Percentiles rank a stretch among this genome's conserved stretches.
Conservation (phyloP, 306 rosid genomes). For the Trifolium fragiferum region DNA sequence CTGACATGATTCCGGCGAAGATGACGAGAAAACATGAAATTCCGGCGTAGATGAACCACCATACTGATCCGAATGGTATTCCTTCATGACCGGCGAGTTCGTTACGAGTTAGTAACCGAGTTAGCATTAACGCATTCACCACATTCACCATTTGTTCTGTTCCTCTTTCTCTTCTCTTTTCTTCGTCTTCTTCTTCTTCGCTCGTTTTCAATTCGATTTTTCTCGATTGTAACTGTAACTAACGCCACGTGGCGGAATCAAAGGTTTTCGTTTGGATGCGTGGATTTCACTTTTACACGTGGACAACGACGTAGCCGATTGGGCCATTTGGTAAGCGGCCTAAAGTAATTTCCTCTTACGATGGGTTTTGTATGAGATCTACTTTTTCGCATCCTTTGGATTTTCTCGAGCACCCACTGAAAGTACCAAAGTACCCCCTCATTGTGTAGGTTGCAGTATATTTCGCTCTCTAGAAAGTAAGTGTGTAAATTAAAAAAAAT, state of each 20-base stretch:
- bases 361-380: too few species aligned
- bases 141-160: conserved; percentile 55
- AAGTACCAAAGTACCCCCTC: too few species aligned
- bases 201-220: neutral
- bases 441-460: too few species aligned
- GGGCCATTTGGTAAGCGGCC: too few species aligned
- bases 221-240: neutral
- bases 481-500: too few species aligned
- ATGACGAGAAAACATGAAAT: conserved; percentile 67
- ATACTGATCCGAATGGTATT: conserved; percentile 61
- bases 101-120: conserved; percentile 64
- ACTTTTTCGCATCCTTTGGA: too few species aligned
- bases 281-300: neutral
- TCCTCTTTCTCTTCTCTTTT: neutral
- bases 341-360: too few species aligned
- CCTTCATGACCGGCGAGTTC: conserved; percentile 45
- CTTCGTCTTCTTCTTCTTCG: neutral
- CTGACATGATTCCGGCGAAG: conserved; percentile 99
- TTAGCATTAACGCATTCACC: conserved; percentile 55
- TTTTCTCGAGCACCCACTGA: too few species aligned
- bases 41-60: conserved; percentile 84
- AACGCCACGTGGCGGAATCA: neutral
- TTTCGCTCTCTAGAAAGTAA: too few species aligned
- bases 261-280: neutral
- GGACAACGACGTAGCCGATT: neutral